Evolutionary conservation across 257 asterid genomes (phyloP).

Genomic region (Scutellaria barbata): DNA sequence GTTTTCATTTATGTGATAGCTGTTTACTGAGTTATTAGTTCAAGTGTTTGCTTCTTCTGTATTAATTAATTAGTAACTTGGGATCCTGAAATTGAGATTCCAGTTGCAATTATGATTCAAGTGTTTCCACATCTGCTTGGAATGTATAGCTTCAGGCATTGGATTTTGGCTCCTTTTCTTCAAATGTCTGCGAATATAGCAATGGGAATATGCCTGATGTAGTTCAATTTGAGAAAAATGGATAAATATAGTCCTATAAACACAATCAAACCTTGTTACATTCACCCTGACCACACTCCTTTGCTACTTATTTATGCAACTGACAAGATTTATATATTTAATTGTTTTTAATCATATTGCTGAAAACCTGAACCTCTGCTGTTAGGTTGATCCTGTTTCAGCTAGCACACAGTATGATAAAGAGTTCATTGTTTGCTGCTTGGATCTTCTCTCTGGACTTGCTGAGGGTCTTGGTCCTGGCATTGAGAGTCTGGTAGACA

Average conservation of each 20-base stretch:
- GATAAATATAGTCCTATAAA: not conserved
- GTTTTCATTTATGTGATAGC: slow-evolving; percentile 45
- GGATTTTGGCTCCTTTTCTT: slow-evolving; percentile 13
- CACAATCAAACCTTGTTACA: not conserved
- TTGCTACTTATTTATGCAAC: not conserved
- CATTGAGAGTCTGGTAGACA: slow-evolving; percentile 89
- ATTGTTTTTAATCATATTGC: slow-evolving; percentile 26
- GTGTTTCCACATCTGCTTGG: not conserved
- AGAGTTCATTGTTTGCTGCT: slow-evolving; percentile 89
- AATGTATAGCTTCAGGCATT: not conserved
- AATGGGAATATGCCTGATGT: slow-evolving; percentile 4
- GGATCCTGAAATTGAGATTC: not conserved
- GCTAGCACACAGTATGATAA: slow-evolving; percentile 88
- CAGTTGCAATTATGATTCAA: not conserved
- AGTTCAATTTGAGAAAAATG: slow-evolving; percentile 23
- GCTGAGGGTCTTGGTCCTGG: slow-evolving; percentile 98
- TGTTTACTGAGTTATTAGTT: slow-evolving; percentile 27
- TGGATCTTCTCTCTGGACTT: slow-evolving; percentile 99
- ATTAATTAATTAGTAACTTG: slow-evolving; percentile 9
- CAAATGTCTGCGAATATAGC: not conserved
- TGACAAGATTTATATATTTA: slow-evolving; percentile 9
- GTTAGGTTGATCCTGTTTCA: slow-evolving; percentile 84
- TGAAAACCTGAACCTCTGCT: slow-evolving; percentile 35
- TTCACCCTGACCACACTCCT: slow-evolving; percentile 15
- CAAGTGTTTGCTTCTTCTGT: slow-evolving; percentile 1